Evolutionary conservation across 768 basidiomycete species (phyloP).

Genomic region (Tulasnella sp.): DNA sequence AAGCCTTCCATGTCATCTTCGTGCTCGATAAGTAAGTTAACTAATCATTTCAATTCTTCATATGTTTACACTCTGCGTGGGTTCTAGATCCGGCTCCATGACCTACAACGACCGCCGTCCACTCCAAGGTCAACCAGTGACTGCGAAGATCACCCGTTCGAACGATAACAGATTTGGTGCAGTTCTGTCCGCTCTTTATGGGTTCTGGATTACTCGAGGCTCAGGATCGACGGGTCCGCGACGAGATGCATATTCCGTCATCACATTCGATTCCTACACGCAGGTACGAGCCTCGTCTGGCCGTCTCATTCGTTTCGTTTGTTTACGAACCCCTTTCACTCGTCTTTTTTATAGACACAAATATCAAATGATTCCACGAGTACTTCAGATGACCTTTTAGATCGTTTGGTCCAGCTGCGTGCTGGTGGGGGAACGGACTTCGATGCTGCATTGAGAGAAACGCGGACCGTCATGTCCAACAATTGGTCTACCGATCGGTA

Average conservation of each 20-base stretch:
- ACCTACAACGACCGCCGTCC: conserved; percentile 41
- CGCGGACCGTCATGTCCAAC: conserved; percentile 42
- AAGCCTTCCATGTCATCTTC: conserved; percentile 58
- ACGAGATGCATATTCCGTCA: conserved; percentile 54
- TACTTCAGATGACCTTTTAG: conserved; percentile 46
- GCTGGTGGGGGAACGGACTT: conserved; percentile 46
- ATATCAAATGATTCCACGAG: conserved; percentile 48
- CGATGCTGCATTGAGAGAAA: conserved; percentile 39
- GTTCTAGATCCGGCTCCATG: conserved; percentile 54
- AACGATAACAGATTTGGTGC: conserved; percentile 56
- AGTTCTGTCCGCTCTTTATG: conserved; percentile 52
- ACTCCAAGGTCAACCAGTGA: conserved; percentile 43
- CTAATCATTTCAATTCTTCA: background rate
- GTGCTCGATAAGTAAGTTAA: conserved; percentile 48
- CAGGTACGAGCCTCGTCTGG: conserved; percentile 15
- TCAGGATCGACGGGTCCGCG: conserved; percentile 35
- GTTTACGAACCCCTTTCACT: background rate
- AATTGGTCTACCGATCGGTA: conserved; percentile 54
- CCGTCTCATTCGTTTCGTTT: background rate
- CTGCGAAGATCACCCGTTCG: conserved; percentile 38
- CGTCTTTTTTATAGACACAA: conserved; percentile 17
- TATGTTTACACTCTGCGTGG: background rate
- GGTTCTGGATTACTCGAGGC: conserved; percentile 56
- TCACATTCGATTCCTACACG: conserved; percentile 42
- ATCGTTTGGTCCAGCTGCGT: conserved; percentile 37